A percentile compares a stretch with the other conserved stretches of the same genome.
Conservation (phyloP, 352 stramenopile species). For the Thraustochytrium striatum region DNA sequence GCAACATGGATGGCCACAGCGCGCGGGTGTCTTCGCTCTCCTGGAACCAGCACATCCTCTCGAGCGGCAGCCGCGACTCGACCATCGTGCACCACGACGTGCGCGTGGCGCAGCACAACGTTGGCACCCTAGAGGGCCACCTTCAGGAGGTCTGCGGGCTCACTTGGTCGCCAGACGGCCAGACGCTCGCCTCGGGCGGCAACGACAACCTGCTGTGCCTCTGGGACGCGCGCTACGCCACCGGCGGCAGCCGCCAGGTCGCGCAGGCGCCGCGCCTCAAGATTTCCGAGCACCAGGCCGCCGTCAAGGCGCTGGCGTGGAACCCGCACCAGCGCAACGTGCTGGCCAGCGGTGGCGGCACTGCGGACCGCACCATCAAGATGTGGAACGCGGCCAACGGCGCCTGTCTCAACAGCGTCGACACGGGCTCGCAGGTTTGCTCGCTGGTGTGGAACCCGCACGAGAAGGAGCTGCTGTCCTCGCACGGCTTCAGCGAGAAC, state of each 20-base stretch:
- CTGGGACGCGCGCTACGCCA: slow-evolving; percentile 70
- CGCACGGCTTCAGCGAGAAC: slow-evolving; percentile 95
- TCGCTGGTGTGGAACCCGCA: slow-evolving; percentile 73
- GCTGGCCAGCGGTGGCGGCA: slow-evolving; percentile 92
- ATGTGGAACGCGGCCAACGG: slow-evolving; percentile 94
- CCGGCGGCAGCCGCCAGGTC: slow-evolving; percentile 29
- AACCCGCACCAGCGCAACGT: slow-evolving; percentile 95
- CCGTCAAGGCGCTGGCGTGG: slow-evolving; percentile 97
- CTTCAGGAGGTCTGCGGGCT: slow-evolving; percentile 95
- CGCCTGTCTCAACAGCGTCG: slow-evolving; percentile 85
- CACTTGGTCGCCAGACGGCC: slow-evolving; percentile 92
- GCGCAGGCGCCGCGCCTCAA: slow-evolving; percentile 65
- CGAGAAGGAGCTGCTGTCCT: slow-evolving; percentile 86
- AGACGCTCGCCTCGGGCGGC: slow-evolving; percentile 86
- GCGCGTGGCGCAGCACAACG: slow-evolving; percentile 71
- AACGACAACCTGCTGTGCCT: slow-evolving; percentile 97
- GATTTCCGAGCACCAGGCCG: slow-evolving; percentile 89
- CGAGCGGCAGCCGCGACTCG: slow-evolving; percentile 86
- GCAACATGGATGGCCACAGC: slow-evolving; percentile 82
- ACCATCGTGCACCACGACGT: slow-evolving; percentile 91
- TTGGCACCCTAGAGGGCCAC: slow-evolving; percentile 84
- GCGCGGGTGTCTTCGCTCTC: slow-evolving; percentile 85
- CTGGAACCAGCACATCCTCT: slow-evolving; percentile 91
- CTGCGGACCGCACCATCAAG: slow-evolving; percentile 97
- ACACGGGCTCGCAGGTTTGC: slow-evolving; percentile 97